These are phyloP conservation scores for Spongospora subterranea DNA, from an alignment of 208 protist genomes.

Conservation along the genomic window DNA sequence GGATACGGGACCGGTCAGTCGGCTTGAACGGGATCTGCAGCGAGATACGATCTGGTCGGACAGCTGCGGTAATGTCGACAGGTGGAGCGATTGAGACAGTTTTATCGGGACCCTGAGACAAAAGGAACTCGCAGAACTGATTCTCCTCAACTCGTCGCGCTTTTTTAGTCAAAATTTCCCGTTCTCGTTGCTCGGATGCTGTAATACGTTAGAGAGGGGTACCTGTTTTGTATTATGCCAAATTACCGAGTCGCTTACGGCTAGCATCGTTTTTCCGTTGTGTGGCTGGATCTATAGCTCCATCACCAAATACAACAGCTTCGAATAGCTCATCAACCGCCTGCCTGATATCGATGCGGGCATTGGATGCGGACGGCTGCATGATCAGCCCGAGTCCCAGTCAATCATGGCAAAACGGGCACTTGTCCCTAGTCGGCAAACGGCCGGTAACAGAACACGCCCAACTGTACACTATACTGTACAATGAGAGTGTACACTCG, in stretches of 20 bases:
- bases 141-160: neutral
- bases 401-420: no score
- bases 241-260: neutral
- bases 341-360: no score
- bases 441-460: no score
- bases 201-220: neutral
- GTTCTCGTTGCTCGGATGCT: neutral
- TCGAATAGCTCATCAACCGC: neutral
- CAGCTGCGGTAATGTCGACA: no score
- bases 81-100: no score
- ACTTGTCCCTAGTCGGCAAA: no score
- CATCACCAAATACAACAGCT: neutral
- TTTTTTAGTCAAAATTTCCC: neutral
- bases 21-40: neutral
- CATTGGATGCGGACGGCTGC: no score
- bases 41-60: neutral
- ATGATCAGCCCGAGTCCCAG: no score
- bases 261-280: neutral
- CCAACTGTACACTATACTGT: no score
- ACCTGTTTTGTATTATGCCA: neutral
- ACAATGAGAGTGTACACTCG: no score
- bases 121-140: neutral
- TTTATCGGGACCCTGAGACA: neutral
- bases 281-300: neutral
- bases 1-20: neutral